Evolutionary conservation across 2,329 filamentous ascomycete species (phyloP), one percentile per base, ranked within the genome.

Genomic region (Colletotrichum musicola): DNA sequence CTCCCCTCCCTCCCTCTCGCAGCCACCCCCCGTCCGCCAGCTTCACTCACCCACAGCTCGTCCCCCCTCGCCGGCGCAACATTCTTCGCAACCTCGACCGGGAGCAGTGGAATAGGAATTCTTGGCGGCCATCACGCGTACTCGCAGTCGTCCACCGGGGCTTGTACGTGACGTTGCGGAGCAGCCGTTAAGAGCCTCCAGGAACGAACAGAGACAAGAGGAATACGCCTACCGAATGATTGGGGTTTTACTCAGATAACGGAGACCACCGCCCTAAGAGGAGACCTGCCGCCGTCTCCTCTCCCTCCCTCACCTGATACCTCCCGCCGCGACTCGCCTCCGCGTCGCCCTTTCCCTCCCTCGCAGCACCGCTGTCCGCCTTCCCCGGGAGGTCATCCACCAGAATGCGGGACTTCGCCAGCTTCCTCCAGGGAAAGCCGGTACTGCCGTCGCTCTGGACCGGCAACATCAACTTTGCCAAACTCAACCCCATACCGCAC

Each of bases 401-500:
- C 58, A 54, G 22, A 14, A 82, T 82, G 81, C 79, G 80, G 72
- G 80, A 82, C 72, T 73, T 81, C 53, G 67, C 78, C 64, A 77
- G 76, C 46, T 73, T 80, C 55, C 69, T 79, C 12, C 76, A 80
- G 69, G 77, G 79, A 71, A 83, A 83, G 76, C 78, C 80, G 58
- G 77, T 81, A 27, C 66, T 73, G 20, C 80, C 81, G 56, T 77
- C 79, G 42, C 75, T 81, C 13, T 79, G 79, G 75, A 79, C 80
- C 38, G 80, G 81, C 54, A 80, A 80, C 53, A 72, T 83, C 55
- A 82, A 81, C 72, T 73, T 83, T 58, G 80, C 81, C 14, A 80
- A 82, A 56, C 75, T 83, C 62, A 84, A 81, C 72, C 81, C 80
- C 47, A 77, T 81, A 20, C 81, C 81, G 30, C 77, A 76, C 38